Conservation (phyloP, 75 land plant species). For the Adiantum capillusveneris region DNA sequence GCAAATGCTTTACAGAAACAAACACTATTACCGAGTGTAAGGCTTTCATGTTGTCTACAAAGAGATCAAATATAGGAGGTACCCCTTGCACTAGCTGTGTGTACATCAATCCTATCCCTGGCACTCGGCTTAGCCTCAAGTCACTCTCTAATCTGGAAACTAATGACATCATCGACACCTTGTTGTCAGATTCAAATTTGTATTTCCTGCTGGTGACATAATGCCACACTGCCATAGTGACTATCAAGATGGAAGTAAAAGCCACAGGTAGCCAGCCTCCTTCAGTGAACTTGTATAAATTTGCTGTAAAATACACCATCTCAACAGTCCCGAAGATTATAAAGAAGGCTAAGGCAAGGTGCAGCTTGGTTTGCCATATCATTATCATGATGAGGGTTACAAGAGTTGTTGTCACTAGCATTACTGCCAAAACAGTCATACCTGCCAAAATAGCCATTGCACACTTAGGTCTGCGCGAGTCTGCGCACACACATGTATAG, state of each 20-base stretch:
- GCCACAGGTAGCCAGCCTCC: slow-evolving; percentile 93
- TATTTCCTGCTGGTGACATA: slow-evolving; percentile 57
- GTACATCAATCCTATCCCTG: slow-evolving; percentile 86
- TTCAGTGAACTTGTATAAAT: slow-evolving; percentile 64
- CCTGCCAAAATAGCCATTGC: too few species aligned
- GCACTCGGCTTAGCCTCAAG: slow-evolving; percentile 75
- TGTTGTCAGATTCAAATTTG: slow-evolving; percentile 67
- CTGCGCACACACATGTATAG: too few species aligned
- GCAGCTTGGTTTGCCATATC: slow-evolving; percentile 71
- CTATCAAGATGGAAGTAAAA: too few species aligned
- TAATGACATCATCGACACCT: slow-evolving; percentile 74
- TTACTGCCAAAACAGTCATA: slow-evolving; percentile 77
- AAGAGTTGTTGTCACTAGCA: slow-evolving; percentile 69
- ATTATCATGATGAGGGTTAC: slow-evolving; percentile 75
- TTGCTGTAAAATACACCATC: slow-evolving; percentile 57
- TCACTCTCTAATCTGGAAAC: slow-evolving; percentile 68
- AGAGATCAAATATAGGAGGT: slow-evolving; percentile 76
- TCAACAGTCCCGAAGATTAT: slow-evolving; percentile 50
- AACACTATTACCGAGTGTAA: slow-evolving; percentile 72
- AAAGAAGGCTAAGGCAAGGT: slow-evolving; percentile 49
- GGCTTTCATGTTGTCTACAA: slow-evolving; percentile 67
- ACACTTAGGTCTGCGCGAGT: too few species aligned
- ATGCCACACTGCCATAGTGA: too few species aligned
- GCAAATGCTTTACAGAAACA: slow-evolving; percentile 56
- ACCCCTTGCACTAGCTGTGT: slow-evolving; percentile 81